phyloP scores from a whole-genome alignment of 2,329 filamentous ascomycete genomes.

The Chrysoporthe cubensis region DNA sequence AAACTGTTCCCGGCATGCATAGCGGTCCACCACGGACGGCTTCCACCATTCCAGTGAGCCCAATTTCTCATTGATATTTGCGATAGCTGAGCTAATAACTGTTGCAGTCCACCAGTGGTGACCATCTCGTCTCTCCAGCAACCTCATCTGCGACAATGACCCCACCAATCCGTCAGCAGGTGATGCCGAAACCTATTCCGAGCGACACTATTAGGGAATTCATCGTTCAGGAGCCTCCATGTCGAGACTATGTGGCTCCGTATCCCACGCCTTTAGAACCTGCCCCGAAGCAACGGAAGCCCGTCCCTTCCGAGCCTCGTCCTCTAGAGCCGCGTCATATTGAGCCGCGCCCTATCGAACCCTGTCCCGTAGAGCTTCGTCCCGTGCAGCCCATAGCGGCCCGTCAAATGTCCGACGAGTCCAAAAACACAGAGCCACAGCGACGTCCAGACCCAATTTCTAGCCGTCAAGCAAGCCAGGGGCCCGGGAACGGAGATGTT shows the following conservation, averaged over 20 bases:
- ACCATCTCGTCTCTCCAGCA: slow-evolving; percentile 8
- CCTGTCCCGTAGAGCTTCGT: background rate
- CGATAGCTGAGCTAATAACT: background rate
- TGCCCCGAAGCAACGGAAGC: background rate
- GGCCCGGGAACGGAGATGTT: too few species aligned
- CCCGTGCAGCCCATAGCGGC: background rate
- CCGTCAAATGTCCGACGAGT: slow-evolving; percentile 1
- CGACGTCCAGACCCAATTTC: background rate
- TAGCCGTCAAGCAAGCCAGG: background rate
- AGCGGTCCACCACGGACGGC: background rate
- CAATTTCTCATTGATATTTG: background rate
- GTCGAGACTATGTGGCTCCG: slow-evolving; percentile 9
- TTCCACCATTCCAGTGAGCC: background rate
- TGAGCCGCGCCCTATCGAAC: background rate
- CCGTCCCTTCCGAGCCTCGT: slow-evolving; percentile 7
- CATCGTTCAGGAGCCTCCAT: background rate
- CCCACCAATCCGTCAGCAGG: slow-evolving; percentile 4
- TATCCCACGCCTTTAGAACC: slow-evolving; percentile 13
- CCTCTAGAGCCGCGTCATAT: slow-evolving; percentile 1
- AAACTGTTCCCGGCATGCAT: background rate
- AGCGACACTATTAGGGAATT: slow-evolving; percentile 12
- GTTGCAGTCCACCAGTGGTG: background rate
- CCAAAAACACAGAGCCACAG: background rate
- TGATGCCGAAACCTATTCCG: slow-evolving; percentile 4
- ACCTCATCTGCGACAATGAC: background rate